phyloP scores from a whole-genome alignment of 306 rosid species.

The Quercus berberidifolia region DNA sequence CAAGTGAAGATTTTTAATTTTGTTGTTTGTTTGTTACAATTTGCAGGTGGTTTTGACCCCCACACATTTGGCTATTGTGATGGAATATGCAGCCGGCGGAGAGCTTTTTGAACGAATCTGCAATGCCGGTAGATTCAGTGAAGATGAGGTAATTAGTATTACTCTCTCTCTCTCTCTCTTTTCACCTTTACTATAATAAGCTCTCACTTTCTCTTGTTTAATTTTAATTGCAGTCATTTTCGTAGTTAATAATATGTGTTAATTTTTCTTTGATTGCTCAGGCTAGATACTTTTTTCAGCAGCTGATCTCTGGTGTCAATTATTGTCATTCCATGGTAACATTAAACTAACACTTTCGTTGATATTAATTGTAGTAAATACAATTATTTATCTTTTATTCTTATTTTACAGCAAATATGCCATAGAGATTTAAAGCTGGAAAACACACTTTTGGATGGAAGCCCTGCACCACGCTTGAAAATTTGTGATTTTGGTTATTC shows the following conservation, averaged over 20 bases:
- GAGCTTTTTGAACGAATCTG: conserved; percentile 68
- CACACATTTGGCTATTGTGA: conserved; percentile 61
- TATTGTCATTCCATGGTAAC: conserved; percentile 60
- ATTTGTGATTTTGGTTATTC: conserved; percentile 72
- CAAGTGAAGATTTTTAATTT: background rate
- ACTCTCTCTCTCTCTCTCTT: background rate
- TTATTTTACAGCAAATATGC: conserved; percentile 52
- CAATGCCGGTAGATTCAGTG: conserved; percentile 68
- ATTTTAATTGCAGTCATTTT: background rate
- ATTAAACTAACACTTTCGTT: background rate
- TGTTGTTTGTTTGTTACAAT: conserved; percentile 6
- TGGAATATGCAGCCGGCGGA: conserved; percentile 77
- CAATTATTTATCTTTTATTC: background rate
- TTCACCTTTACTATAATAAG: background rate
- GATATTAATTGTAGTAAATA: background rate
- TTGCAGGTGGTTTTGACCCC: conserved; percentile 64
- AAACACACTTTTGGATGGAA: conserved; percentile 65
- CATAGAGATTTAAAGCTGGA: conserved; percentile 65
- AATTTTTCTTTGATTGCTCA: conserved; percentile 20
- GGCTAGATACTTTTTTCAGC: conserved; percentile 79
- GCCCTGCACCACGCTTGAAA: conserved; percentile 68
- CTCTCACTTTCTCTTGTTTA: background rate
- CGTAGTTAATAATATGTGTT: conserved; percentile 1
- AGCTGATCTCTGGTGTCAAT: conserved; percentile 65
- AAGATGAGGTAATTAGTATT: conserved; percentile 48